These are phyloP conservation scores for Oemleria cerasiformis DNA, from an alignment of 306 rosid genomes.

Conservation along the genomic window DNA sequence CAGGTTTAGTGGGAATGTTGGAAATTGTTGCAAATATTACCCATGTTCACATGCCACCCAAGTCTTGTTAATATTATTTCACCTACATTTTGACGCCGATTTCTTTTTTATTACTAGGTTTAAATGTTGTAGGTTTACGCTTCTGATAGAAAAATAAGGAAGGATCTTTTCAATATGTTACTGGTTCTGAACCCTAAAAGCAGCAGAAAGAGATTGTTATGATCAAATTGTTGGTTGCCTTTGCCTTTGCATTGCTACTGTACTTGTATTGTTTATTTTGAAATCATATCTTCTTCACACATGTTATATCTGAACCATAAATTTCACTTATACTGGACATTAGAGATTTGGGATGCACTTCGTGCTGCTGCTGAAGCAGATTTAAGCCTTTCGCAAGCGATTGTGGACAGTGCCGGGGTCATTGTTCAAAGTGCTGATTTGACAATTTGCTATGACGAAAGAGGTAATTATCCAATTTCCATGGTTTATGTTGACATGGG, in stretches of 20 bases:
- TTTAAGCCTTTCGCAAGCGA: conserved; percentile 77
- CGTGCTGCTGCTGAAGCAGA: conserved; percentile 99
- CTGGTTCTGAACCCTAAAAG: not conserved
- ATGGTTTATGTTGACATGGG: not conserved
- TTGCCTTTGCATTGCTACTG: conserved; percentile 10
- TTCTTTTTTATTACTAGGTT: not conserved
- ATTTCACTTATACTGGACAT: conserved; percentile 29
- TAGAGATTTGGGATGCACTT: conserved; percentile 99
- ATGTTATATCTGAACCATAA: conserved; percentile 21
- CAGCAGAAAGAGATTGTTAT: not conserved
- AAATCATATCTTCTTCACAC: not conserved
- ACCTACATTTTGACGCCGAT: not conserved
- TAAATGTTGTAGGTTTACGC: not conserved
- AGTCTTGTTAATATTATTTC: not conserved
- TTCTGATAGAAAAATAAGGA: not conserved
- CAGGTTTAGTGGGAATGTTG: not conserved
- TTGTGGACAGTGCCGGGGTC: conserved; percentile 94
- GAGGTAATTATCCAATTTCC: conserved; percentile 52
- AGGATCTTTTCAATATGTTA: not conserved
- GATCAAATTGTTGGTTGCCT: conserved; percentile 7
- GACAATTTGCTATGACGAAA: conserved; percentile 94
- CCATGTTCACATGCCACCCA: not conserved
- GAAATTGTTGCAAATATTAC: conserved; percentile 4
- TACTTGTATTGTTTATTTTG: not conserved
- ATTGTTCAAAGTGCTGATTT: conserved; percentile 91